Base-by-base conservation (phyloP, 768 basidiomycete species). In the Flagelloscypha sp. region DNA sequence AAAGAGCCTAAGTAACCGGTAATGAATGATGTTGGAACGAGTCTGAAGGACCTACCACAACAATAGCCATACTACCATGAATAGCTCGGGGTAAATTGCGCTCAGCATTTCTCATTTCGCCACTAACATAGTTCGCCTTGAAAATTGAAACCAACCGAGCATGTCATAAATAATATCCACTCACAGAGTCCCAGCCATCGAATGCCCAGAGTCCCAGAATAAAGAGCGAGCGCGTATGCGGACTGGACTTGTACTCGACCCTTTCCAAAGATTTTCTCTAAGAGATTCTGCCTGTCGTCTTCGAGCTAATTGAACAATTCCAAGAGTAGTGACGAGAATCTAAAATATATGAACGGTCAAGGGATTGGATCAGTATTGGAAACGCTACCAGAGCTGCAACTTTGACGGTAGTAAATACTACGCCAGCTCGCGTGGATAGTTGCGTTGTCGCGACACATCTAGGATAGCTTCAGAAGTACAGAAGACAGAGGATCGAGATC, bases 151-250 rank as follows among this genome's bases (percentile, higher is more conserved):
- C n/a, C n/a, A n/a, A n/a, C n/a, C n/a, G n/a, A n/a, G n/a, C n/a
- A n/a, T n/a, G n/a, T n/a, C n/a, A n/a, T n/a, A n/a, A n/a, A n/a
- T n/a, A n/a, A n/a, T n/a, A n/a, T n/a, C n/a, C n/a, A n/a, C n/a
- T n/a, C n/a, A n/a, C n/a, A n/a, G n/a, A 84, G 49, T 93, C 93
- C 92, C 92, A 99, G 1, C 94, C 94, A 55, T 92, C 92, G 45
- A 88, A 92, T 2, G 92, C 92, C 88, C 85, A 97, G 4, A 98
- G 62, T 3, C n/a, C 90, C 88, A 8, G 90, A 94, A 57, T 95
- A 99, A 5, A 97, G 64, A 0, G 93, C 94, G n/a, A 97, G 65
- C 5, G 93, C 87, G 60, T 89, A 97, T 2, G 77, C 67, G 1
- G 87, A 84, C 1, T n/a, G 89, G 84, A 42, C 85, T 85, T 12